Evolutionary conservation across 2,329 filamentous ascomycete species (phyloP).

Genomic region (Curvularia sp.): DNA sequence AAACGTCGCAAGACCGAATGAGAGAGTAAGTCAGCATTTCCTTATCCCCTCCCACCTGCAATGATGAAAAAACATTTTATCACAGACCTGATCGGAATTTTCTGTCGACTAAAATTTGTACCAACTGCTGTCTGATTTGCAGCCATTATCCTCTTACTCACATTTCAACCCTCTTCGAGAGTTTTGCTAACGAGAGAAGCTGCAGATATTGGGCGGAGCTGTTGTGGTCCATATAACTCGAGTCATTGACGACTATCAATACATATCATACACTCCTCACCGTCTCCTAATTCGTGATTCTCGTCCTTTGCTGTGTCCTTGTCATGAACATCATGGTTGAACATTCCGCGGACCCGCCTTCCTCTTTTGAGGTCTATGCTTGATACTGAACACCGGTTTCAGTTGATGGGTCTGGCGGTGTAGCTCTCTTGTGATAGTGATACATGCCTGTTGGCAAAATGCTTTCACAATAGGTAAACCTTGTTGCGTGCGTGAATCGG

Average conservation of each 20-base stretch:
- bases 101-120: constrained; percentile 74
- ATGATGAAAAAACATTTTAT: constrained; percentile 67
- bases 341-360: neutral
- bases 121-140: constrained; percentile 81
- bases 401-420: constrained; percentile 7
- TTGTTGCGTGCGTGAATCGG: constrained; percentile 12
- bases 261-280: neutral
- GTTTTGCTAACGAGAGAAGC: constrained; percentile 15
- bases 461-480: constrained; percentile 3
- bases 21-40: constrained; percentile 38
- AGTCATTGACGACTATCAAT: constrained; percentile 5
- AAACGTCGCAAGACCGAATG: constrained; percentile 60
- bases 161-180: neutral
- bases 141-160: neutral
- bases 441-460: neutral
- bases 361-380: neutral
- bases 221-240: neutral
- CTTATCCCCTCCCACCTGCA: constrained; percentile 27
- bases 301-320: neutral
- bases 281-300: constrained; percentile 4
- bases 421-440: neutral
- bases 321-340: neutral
- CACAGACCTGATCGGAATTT: constrained; percentile 86
- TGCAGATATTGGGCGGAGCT: neutral
- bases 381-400: neutral